Conservation (phyloP, 257 asterid species). For the Penstemon davidsonii region DNA sequence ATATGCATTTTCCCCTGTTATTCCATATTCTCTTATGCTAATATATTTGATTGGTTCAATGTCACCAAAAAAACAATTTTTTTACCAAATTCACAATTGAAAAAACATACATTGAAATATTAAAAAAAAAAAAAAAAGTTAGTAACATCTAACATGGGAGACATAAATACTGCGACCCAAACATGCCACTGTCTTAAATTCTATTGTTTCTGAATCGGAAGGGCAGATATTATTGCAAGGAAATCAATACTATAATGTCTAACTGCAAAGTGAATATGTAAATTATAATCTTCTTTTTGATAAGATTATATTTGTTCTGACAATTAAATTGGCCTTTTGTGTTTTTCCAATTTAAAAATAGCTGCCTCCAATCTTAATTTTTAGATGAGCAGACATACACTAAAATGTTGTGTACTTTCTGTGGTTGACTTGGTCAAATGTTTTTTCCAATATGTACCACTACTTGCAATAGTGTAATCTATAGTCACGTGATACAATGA, state of each 20-base stretch:
- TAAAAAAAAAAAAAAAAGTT: constrained; percentile 13
- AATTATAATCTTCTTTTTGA: not conserved
- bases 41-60: too few species aligned
- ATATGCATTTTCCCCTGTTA: too few species aligned
- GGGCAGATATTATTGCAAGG: constrained; percentile 6
- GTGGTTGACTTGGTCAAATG: constrained; percentile 35
- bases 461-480: not conserved
- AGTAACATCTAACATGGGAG: constrained; percentile 29
- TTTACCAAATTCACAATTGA: not conserved
- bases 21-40: too few species aligned
- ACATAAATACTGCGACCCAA: constrained; percentile 36
- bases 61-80: not conserved
- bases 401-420: constrained; percentile 20
- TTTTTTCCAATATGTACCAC: constrained; percentile 29
- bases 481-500: constrained; percentile 21
- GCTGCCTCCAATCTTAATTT: constrained; percentile 1
- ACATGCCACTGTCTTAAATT: constrained; percentile 23
- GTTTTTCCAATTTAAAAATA: constrained; percentile 24
- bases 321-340: constrained; percentile 16
- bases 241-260: not conserved
- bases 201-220: constrained; percentile 5
- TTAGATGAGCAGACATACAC: not conserved
- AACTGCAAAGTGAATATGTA: not conserved
- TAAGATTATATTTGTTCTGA: constrained; percentile 18
- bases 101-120: not conserved